These are phyloP conservation scores for Tricholoma matsutake DNA, from an alignment of 768 basidiomycete genomes.

Conservation along the genomic window DNA sequence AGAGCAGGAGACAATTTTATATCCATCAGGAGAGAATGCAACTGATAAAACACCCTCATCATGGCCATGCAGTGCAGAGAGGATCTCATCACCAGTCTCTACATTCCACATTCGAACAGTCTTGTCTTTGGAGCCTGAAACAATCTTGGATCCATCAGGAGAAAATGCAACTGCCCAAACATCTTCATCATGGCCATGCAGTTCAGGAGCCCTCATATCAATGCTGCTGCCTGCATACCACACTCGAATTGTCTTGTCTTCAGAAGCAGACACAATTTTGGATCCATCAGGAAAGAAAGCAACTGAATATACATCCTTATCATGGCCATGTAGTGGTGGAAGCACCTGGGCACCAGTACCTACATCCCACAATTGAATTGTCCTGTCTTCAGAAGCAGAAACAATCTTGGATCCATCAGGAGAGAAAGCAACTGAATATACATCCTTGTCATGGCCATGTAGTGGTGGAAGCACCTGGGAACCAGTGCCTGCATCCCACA, in stretches of 20 bases:
- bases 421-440: not conserved
- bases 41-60: not conserved
- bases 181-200: not conserved
- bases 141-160: conserved; percentile 2
- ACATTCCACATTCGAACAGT: conserved; percentile 5
- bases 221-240: too few species aligned
- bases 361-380: conserved; percentile 1
- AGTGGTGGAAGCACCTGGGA: not conserved
- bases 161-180: conserved; percentile 4
- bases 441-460: not conserved
- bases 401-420: not conserved
- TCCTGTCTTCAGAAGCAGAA: not conserved
- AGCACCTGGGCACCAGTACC: not conserved
- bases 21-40: not conserved
- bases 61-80: not conserved
- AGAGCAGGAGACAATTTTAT: not conserved
- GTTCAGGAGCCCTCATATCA: too few species aligned
- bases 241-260: too few species aligned
- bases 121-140: conserved; percentile 4
- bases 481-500: conserved; percentile 13
- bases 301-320: too few species aligned
- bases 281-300: too few species aligned
- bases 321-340: not conserved
- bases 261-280: too few species aligned
- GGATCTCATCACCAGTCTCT: not conserved